These are phyloP conservation scores for Fusarium guadeloupense DNA, from an alignment of 2,329 filamentous ascomycete species.

Conservation along the genomic window DNA sequence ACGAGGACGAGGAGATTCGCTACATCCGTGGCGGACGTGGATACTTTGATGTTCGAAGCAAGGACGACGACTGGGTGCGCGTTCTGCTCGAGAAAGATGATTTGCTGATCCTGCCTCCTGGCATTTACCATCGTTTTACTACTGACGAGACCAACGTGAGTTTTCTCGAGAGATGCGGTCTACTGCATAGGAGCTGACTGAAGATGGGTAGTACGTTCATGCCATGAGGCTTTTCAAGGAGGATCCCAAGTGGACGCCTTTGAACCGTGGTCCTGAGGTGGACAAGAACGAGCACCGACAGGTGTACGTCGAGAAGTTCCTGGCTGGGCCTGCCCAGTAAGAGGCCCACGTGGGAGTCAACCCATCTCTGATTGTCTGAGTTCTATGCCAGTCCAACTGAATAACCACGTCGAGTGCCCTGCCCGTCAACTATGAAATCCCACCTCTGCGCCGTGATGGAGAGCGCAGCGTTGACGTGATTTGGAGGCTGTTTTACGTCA, in stretches of 20 bases:
- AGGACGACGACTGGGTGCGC: slow-evolving; percentile 87
- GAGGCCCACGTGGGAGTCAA: slow-evolving; percentile 34
- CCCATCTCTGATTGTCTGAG: slow-evolving; percentile 12
- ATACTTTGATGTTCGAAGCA: slow-evolving; percentile 90
- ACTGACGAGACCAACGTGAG: slow-evolving; percentile 90
- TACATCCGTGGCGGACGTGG: slow-evolving; percentile 90
- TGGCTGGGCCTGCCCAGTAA: slow-evolving; percentile 43
- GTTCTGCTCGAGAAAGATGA: slow-evolving; percentile 87
- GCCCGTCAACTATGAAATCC: slow-evolving; percentile 3
- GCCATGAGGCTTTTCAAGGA: slow-evolving; percentile 98
- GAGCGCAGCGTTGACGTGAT: slow-evolving; percentile 30
- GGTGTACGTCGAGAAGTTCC: slow-evolving; percentile 72
- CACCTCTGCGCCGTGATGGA: slow-evolving; percentile 1
- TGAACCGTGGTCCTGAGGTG: slow-evolving; percentile 82
- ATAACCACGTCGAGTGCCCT: slow-evolving; percentile 1
- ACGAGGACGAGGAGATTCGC: slow-evolving; percentile 98
- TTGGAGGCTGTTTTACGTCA: slow-evolving; percentile 22
- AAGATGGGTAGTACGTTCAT: slow-evolving; percentile 80
- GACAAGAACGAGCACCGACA: slow-evolving; percentile 82
- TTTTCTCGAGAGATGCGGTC: not conserved
- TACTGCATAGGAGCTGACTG: not conserved
- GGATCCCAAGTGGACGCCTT: slow-evolving; percentile 96
- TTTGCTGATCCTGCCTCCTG: slow-evolving; percentile 90
- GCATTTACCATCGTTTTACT: slow-evolving; percentile 98
- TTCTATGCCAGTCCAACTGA: slow-evolving; percentile 21